Evolutionary conservation across 441 rosid species (phyloP).

Genomic region (Mallotus japonicus): DNA sequence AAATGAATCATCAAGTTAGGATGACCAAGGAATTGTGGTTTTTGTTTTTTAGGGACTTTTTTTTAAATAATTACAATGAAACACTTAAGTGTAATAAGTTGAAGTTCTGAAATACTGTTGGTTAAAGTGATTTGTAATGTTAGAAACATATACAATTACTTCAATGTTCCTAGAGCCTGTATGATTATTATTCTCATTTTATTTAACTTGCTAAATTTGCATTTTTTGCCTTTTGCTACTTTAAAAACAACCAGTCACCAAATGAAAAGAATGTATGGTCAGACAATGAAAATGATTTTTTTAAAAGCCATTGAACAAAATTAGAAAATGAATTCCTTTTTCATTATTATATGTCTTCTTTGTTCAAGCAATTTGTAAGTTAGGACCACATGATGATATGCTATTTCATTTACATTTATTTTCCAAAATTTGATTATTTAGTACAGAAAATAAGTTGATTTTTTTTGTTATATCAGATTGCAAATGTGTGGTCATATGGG

Average conservation of each 20-base stretch:
- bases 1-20: background rate
- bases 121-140: background rate
- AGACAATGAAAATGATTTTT: background rate
- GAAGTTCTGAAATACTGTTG: background rate
- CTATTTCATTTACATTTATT: background rate
- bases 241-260: too few species aligned
- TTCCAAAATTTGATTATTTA: background rate
- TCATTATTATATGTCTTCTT: background rate
- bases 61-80: background rate
- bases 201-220: background rate
- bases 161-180: background rate
- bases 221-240: too few species aligned
- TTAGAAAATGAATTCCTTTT: background rate
- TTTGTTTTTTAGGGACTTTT: background rate
- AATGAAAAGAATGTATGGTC: background rate
- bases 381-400: too few species aligned
- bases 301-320: background rate
- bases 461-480: constrained; percentile 55
- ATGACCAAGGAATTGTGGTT: background rate
- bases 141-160: background rate
- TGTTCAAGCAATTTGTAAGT: too few species aligned
- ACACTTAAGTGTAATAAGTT: background rate
- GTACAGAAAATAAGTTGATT: background rate
- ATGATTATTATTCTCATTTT: background rate
- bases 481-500: constrained; percentile 99